These are phyloP conservation scores for Phoma sp. DNA, from an alignment of 2,329 filamentous ascomycete species.

Conservation along the genomic window DNA sequence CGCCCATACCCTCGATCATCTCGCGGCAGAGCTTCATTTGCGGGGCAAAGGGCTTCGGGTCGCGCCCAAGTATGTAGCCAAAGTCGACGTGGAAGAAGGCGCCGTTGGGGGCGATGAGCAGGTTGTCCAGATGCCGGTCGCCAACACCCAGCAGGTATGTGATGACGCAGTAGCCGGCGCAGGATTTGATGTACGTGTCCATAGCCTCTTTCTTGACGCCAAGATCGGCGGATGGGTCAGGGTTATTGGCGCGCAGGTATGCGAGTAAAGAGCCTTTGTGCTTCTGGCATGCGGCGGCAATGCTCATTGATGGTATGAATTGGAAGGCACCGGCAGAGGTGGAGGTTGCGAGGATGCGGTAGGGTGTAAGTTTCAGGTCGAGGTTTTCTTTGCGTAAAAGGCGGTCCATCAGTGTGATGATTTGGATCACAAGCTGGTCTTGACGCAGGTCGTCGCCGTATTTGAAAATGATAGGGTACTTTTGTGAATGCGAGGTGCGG, in stretches of 20 bases:
- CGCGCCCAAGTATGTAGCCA: constrained; percentile 94
- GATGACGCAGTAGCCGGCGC: constrained; percentile 97
- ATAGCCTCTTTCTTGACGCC: constrained; percentile 91
- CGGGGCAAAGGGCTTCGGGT: constrained; percentile 96
- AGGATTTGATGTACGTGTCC: constrained; percentile 94
- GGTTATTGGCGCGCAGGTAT: constrained; percentile 89
- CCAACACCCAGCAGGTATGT: constrained; percentile 97
- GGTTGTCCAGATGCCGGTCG: constrained; percentile 93
- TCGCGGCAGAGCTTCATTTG: constrained; percentile 97
- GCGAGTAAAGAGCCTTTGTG: constrained; percentile 80
- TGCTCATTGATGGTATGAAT: constrained; percentile 85
- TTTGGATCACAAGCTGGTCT: constrained; percentile 95
- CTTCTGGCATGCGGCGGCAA: constrained; percentile 83
- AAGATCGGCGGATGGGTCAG: constrained; percentile 79
- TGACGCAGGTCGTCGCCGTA: constrained; percentile 95
- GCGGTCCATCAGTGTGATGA: constrained; percentile 97
- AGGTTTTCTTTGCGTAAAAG: constrained; percentile 95
- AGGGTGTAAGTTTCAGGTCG: constrained; percentile 92
- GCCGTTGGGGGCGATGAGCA: constrained; percentile 85
- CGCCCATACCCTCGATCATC: constrained; percentile 99
- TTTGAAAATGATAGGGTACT: constrained; percentile 96
- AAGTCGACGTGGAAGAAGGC: constrained; percentile 99
- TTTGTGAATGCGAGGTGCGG: constrained; percentile 76
- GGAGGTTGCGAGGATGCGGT: constrained; percentile 94
- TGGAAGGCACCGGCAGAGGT: constrained; percentile 90